Conservation (phyloP, 2,329 filamentous ascomycete genomes). For the Ceratocystis cubensis region DNA sequence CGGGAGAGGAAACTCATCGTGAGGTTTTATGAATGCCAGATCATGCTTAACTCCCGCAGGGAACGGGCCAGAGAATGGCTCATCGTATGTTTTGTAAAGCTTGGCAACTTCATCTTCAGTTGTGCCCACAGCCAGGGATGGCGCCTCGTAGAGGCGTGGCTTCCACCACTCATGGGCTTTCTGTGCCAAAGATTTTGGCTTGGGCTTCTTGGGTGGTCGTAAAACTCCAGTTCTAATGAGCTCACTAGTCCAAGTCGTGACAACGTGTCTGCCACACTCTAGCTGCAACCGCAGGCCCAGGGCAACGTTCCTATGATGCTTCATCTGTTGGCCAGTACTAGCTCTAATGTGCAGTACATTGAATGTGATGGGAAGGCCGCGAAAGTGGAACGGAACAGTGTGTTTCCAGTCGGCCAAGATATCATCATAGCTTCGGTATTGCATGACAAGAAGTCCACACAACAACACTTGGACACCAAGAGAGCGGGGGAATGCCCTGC, state of each 20-base stretch:
- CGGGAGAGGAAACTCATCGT: not conserved
- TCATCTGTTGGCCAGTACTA: slow-evolving; percentile 2
- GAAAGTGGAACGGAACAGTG: slow-evolving; percentile 11
- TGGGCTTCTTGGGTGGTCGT: slow-evolving; percentile 3
- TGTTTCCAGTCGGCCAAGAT: slow-evolving; percentile 12
- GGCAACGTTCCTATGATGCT: slow-evolving; percentile 1
- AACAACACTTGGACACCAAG: slow-evolving; percentile 9
- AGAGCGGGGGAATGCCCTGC: slow-evolving; percentile 7
- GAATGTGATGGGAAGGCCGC: slow-evolving; percentile 10
- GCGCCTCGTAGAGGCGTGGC: not conserved
- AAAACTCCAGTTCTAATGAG: slow-evolving; percentile 12
- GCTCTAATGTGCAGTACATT: slow-evolving; percentile 15
- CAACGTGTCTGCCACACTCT: slow-evolving; percentile 6
- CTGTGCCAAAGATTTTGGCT: slow-evolving; percentile 1
- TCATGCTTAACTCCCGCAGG: slow-evolving; percentile 10
- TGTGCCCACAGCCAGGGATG: not conserved
- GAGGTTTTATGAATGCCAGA: slow-evolving; percentile 12
- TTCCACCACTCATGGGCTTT: slow-evolving; percentile 9
- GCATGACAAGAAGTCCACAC: slow-evolving; percentile 12
- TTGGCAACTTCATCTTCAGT: not conserved
- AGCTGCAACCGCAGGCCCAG: slow-evolving; percentile 11
- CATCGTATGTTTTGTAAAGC: slow-evolving; percentile 2
- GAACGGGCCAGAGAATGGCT: slow-evolving; percentile 10
- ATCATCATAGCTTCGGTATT: slow-evolving; percentile 10
- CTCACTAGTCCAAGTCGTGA: slow-evolving; percentile 15